phyloP scores from a whole-genome alignment of 208 protist species.

The Leishmania tropica region DNA sequence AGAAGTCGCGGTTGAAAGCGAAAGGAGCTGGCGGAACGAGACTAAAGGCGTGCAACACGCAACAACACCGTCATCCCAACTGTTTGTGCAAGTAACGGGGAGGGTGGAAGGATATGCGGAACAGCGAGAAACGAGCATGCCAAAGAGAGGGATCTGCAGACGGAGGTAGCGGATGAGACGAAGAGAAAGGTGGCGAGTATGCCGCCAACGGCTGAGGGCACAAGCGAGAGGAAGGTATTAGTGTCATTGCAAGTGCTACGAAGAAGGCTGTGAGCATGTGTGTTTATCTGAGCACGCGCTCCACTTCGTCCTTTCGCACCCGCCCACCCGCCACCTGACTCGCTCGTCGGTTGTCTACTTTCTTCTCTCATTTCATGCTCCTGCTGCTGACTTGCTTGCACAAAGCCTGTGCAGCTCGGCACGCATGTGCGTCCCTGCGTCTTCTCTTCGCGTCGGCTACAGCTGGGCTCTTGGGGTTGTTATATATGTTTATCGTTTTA shows the following conservation, averaged over 20 bases:
- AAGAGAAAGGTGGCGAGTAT: not conserved
- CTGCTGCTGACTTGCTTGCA: not conserved
- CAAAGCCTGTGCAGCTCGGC: not conserved
- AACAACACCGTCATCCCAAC: not conserved
- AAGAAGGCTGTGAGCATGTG: not conserved
- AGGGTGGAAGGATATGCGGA: not conserved
- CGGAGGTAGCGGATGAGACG: not conserved
- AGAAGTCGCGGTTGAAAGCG: not conserved
- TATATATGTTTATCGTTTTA: conserved; percentile 8
- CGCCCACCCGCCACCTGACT: not conserved
- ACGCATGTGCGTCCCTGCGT: not conserved
- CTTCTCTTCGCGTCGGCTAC: not conserved
- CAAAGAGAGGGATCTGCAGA: not conserved
- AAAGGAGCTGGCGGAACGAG: too few relatives aligned
- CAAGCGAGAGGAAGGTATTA: not conserved
- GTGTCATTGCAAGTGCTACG: not conserved
- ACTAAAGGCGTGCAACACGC: not conserved
- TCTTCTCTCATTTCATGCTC: not conserved
- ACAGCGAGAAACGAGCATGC: not conserved
- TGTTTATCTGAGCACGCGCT: not conserved
- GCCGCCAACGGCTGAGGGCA: not conserved
- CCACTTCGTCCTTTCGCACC: not conserved
- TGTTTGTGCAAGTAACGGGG: too few relatives aligned
- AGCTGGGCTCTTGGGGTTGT: conserved; percentile 1
- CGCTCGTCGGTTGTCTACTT: not conserved